phyloP scores from a whole-genome alignment of 306 rosid genomes.

The Astragalus glycyphyllos region DNA sequence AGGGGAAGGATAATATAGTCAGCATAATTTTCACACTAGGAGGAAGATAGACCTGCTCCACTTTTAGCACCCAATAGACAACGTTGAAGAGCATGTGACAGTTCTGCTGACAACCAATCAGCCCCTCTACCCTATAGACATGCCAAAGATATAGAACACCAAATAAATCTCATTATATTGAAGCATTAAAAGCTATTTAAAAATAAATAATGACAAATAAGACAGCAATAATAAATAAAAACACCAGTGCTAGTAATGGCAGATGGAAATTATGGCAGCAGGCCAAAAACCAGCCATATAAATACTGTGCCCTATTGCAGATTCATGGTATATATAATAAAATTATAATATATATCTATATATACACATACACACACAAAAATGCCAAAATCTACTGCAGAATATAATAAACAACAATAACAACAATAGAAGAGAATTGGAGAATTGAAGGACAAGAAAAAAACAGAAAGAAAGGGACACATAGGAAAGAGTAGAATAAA shows the following conservation, averaged over 20 bases:
- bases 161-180: conserved; percentile 8
- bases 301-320: not conserved
- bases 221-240: not conserved
- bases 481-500: too few relatives aligned
- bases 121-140: conserved; percentile 86
- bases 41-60: conserved; percentile 67
- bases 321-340: not conserved
- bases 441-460: not conserved
- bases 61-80: conserved; percentile 85
- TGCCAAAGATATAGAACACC: conserved; percentile 25
- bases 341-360: not conserved
- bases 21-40: conserved; percentile 25
- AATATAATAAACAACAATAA: too few relatives aligned
- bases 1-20: conserved; percentile 15
- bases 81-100: conserved; percentile 67
- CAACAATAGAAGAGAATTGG: too few relatives aligned
- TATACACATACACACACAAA: not conserved
- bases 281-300: not conserved
- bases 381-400: not conserved
- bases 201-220: conserved; percentile 26
- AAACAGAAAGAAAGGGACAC: too few relatives aligned
- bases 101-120: conserved; percentile 80
- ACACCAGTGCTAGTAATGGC: not conserved
- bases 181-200: conserved; percentile 5
- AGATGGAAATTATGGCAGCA: too few relatives aligned